Evolutionary conservation across 1,139 yeast genomes (phyloP).

Genomic region (Zygoascus sp.): DNA sequence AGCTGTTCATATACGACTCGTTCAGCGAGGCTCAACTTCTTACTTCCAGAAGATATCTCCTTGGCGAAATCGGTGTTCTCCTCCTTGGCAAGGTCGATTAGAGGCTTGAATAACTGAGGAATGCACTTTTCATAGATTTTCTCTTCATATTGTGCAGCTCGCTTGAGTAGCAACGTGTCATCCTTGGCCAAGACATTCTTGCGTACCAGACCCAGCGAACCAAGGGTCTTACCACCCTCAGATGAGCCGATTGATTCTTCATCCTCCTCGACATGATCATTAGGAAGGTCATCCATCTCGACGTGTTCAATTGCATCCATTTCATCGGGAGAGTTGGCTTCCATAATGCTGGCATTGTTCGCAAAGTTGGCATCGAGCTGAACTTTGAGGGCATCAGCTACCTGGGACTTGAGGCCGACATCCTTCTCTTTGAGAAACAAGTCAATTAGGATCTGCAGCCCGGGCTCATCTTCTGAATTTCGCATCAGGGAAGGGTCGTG

Average conservation of each 20-base stretch:
- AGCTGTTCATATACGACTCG: conserved; percentile 50
- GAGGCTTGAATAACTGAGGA: conserved; percentile 21
- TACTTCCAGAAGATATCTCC: neutral
- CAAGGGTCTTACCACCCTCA: neutral
- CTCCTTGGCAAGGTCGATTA: conserved; percentile 12
- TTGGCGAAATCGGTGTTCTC: neutral
- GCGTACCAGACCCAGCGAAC: conserved; percentile 10
- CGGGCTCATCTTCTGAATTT: conserved; percentile 29
- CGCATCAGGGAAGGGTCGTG: conserved; percentile 68
- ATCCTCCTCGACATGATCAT: neutral
- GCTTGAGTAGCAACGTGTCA: conserved; percentile 27
- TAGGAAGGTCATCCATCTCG: conserved; percentile 1
- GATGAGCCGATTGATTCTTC: neutral
- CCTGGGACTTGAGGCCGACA: conserved; percentile 74
- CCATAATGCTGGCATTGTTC: conserved; percentile 1
- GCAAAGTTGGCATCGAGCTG: conserved; percentile 45
- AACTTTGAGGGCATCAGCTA: conserved; percentile 74
- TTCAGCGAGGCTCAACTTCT: conserved; percentile 4
- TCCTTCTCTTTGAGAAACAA: conserved; percentile 60
- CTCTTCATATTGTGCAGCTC: conserved; percentile 27
- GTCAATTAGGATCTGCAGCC: conserved; percentile 56
- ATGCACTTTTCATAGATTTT: conserved; percentile 25
- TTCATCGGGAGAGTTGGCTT: conserved; percentile 2
- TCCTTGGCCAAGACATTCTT: neutral
- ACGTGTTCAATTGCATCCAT: neutral